These are phyloP conservation scores for Lepraria neglecta DNA, from an alignment of 495 filamentous ascomycete species.

Conservation along the genomic window DNA sequence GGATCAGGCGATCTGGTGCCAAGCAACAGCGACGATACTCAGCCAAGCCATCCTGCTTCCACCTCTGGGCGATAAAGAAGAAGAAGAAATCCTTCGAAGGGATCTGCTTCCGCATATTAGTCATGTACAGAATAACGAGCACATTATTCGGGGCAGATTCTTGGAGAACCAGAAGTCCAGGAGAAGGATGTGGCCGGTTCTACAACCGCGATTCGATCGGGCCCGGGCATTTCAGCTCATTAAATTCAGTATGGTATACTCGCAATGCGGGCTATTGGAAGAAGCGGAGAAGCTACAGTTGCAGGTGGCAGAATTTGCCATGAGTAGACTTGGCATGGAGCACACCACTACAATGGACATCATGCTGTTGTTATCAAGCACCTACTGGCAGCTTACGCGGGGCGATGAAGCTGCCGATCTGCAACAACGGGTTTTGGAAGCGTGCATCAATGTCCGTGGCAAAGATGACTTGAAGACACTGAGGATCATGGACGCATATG, in stretches of 20 bases:
- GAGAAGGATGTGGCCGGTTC: slow-evolving; percentile 17
- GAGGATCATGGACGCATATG: slow-evolving; percentile 27
- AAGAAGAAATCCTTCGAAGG: slow-evolving; percentile 13
- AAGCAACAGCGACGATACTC: slow-evolving; percentile 32
- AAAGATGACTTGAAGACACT: slow-evolving; percentile 27
- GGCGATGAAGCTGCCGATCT: slow-evolving; percentile 25
- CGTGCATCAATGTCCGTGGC: slow-evolving; percentile 27
- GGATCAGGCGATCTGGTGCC: slow-evolving; percentile 38
- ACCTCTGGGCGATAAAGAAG: slow-evolving; percentile 22
- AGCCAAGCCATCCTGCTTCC: slow-evolving; percentile 30
- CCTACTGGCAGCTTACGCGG: slow-evolving; percentile 23
- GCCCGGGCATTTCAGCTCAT: slow-evolving; percentile 25
- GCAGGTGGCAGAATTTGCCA: slow-evolving; percentile 24
- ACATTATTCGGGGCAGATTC: slow-evolving; percentile 16
- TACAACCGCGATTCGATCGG: slow-evolving; percentile 11
- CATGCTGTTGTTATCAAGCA: slow-evolving; percentile 25
- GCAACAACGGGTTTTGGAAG: slow-evolving; percentile 25
- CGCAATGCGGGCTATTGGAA: slow-evolving; percentile 29
- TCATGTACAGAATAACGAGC: slow-evolving; percentile 25
- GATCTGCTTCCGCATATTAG: slow-evolving; percentile 29
- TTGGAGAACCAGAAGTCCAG: slow-evolving; percentile 20
- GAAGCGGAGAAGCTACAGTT: slow-evolving; percentile 30
- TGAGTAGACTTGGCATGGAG: slow-evolving; percentile 22
- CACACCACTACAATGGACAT: slow-evolving; percentile 24
- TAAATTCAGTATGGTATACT: slow-evolving; percentile 37